Conservation (phyloP, 371 early-diverging fungal genomes). For the Circinella umbellata region DNA sequence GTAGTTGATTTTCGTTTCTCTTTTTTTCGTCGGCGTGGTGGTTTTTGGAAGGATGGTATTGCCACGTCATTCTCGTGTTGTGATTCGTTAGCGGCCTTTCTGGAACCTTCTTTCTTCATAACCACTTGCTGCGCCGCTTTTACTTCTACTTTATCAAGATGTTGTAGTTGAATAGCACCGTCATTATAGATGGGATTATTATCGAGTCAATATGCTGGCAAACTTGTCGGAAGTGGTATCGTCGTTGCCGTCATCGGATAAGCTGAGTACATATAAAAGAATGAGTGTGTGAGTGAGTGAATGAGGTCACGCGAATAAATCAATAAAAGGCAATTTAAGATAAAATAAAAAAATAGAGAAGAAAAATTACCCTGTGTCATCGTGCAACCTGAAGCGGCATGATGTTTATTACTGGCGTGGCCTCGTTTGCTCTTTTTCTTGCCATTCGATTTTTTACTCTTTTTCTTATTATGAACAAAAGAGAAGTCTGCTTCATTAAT, state of each 20-base stretch:
- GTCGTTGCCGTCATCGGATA: neutral
- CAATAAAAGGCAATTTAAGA: neutral
- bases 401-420: constrained; percentile 66
- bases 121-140: neutral
- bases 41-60: neutral
- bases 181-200: neutral
- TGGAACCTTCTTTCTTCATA: neutral
- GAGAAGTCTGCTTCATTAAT: neutral
- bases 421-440: constrained; percentile 37
- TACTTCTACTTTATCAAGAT: too few species aligned
- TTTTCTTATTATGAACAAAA: constrained; percentile 3
- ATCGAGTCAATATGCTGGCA: constrained; percentile 2
- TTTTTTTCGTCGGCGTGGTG: neutral
- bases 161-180: neutral
- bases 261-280: neutral
- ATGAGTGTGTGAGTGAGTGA: neutral
- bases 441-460: constrained; percentile 2
- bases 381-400: constrained; percentile 36
- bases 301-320: neutral
- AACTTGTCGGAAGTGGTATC: neutral
- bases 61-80: neutral
- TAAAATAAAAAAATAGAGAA: neutral
- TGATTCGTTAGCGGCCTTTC: constrained; percentile 3
- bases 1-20: neutral
- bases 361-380: constrained; percentile 20